Evolutionary conservation across 192 early-diverging fungal species (phyloP).

Genomic region (Backusella luteola): DNA sequence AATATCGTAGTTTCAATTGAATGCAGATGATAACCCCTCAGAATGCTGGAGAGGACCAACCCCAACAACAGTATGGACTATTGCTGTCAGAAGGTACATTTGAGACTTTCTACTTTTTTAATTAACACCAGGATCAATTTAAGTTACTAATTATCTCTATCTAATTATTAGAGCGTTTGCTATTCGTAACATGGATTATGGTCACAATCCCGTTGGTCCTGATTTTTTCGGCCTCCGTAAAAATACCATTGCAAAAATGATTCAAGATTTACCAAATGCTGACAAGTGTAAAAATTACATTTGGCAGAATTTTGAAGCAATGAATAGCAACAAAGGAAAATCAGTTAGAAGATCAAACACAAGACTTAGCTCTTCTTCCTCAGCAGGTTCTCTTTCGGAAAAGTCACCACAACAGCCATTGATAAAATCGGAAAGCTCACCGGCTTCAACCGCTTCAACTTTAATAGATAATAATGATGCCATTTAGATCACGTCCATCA

Average conservation of each 20-base stretch:
- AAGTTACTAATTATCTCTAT: background rate
- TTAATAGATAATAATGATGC: background rate
- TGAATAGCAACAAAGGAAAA: conserved; percentile 14
- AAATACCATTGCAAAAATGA: conserved; percentile 82
- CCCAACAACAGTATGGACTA: conserved; percentile 86
- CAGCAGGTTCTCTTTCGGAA: conserved; percentile 8
- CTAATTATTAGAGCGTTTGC: conserved; percentile 58
- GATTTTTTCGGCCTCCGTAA: conserved; percentile 92
- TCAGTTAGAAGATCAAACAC: conserved; percentile 9
- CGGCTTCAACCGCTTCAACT: background rate
- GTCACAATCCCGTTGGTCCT: conserved; percentile 80
- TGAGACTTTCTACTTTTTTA: background rate
- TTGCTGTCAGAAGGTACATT: conserved; percentile 60
- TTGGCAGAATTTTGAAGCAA: conserved; percentile 62
- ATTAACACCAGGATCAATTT: background rate
- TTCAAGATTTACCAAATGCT: conserved; percentile 86
- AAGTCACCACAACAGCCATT: conserved; percentile 1
- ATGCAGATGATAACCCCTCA: conserved; percentile 76
- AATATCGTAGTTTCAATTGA: conserved; percentile 67
- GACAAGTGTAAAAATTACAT: conserved; percentile 74
- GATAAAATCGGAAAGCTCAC: background rate
- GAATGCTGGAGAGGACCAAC: conserved; percentile 69
- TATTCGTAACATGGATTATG: conserved; percentile 76
- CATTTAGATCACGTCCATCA: background rate
- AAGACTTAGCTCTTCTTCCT: conserved; percentile 11